Conservation (phyloP, 2,329 filamentous ascomycete genomes). For the Alternaria conjuncta region DNA sequence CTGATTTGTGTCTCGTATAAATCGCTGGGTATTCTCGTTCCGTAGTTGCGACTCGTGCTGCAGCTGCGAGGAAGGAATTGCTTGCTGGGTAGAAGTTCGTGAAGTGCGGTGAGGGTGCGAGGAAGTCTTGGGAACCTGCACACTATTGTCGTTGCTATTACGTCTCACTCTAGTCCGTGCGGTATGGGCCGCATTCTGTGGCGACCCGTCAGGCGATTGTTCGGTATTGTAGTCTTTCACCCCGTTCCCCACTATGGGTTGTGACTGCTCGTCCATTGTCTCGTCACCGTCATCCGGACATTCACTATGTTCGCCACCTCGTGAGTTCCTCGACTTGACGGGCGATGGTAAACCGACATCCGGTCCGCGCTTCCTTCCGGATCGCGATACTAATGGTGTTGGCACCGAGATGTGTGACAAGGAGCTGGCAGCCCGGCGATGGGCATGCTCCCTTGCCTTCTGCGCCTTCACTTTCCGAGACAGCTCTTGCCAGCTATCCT, state of each 20-base stretch:
- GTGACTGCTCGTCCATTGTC: constrained; percentile 27
- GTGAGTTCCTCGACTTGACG: constrained; percentile 6
- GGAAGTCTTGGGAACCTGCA: constrained; percentile 49
- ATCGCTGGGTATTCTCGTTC: constrained; percentile 24
- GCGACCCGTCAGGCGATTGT: constrained; percentile 43
- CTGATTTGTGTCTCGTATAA: constrained; percentile 16
- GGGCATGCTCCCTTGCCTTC: constrained; percentile 28
- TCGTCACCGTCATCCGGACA: constrained; percentile 32
- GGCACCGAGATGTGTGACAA: constrained; percentile 40
- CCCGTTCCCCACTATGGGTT: constrained; percentile 15
- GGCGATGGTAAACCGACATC: constrained; percentile 38
- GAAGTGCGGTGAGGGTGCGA: constrained; percentile 39
- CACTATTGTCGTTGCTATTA: constrained; percentile 25
- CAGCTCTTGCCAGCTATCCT: constrained; percentile 43
- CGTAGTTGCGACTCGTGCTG: constrained; percentile 27
- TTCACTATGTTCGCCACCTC: constrained; percentile 6
- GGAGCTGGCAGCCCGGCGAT: constrained; percentile 30
- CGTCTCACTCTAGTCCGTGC: constrained; percentile 19
- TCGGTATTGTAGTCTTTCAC: constrained; percentile 24
- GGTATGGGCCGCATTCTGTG: constrained; percentile 24
- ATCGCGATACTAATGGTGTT: constrained; percentile 16
- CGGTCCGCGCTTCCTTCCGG: constrained; percentile 20
- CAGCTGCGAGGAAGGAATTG: constrained; percentile 27
- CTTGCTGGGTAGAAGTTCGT: constrained; percentile 24
- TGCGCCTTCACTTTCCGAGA: constrained; percentile 24